Base-by-base conservation (phyloP, 1,284 basidiomycete genomes). In the Jaminaea rosea region DNA sequence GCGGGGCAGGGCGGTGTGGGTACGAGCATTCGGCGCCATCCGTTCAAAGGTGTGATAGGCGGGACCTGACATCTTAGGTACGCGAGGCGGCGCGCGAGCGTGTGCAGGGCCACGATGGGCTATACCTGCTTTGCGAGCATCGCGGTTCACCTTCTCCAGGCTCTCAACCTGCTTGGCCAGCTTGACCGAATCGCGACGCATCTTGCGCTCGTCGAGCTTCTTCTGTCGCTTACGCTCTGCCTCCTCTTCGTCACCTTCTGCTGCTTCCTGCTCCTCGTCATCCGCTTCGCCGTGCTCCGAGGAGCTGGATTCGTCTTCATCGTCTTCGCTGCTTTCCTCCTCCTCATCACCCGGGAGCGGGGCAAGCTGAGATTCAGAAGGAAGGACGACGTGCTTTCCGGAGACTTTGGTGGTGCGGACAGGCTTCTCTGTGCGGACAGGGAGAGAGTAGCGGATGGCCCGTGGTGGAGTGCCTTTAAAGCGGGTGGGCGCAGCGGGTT, bases 361-460 rank as follows among this genome's bases (percentile, higher is more conserved):
- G 53, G 84, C 85, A 1, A 90, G 88, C 75, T 96, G 91, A 2
- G 88, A 87, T 45, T 84, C 90, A 44, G 87, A 88, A 0, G 91
- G 91, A 10, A 96, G 81, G 19, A 91, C 79, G 5, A 96, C 89
- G 60, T 93, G 87, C 70, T 88, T 89, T 64, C 92, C 88, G 0
- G 84, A 86, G 1, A 86, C 90, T 77, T 96, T 96, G 13, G 88
- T 90, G 0, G 88, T 86, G 44, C 91, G 81, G 3, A 75, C 88
- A 77, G 53, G 84, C 60, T 72, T 73, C 44, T 73, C 71, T 7
- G 68, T 48, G 5, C 71, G 59, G 3, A 72, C 69, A 3, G 71
- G 71, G 13, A 73, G 57, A 34, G 69, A 72, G 53, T 73, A 73
- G 26, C 68, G 63, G 13, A 61, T 68, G 0, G 65, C 53, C 13